These are phyloP conservation scores for Cladosporium velox DNA, from an alignment of 2,329 filamentous ascomycete genomes.

Conservation along the genomic window DNA sequence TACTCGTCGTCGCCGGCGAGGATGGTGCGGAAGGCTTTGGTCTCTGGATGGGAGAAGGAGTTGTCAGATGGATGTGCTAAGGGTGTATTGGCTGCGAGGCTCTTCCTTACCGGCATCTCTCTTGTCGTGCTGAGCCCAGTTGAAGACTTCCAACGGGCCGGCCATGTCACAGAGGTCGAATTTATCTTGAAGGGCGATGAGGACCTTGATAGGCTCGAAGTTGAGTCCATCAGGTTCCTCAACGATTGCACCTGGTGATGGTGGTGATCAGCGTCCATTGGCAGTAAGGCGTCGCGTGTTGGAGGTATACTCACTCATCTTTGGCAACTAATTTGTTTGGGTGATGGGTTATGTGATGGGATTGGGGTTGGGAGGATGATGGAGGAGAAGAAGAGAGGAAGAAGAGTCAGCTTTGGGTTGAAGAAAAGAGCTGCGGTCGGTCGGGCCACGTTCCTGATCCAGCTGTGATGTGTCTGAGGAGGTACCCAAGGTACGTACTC, in stretches of 20 bases:
- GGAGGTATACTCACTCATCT: constrained; percentile 16
- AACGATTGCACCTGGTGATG: constrained; percentile 44
- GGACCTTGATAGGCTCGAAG: constrained; percentile 57
- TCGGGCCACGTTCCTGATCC: constrained; percentile 19
- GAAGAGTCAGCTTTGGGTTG: constrained; percentile 6
- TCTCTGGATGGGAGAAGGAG: constrained; percentile 39
- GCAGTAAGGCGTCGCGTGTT: background rate
- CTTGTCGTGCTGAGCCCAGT: constrained; percentile 54
- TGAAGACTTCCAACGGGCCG: constrained; percentile 61
- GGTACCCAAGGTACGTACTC: constrained; percentile 6
- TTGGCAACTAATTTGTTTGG: constrained; percentile 20
- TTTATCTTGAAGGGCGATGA: constrained; percentile 58
- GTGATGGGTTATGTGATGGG: constrained; percentile 7
- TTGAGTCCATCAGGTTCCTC: constrained; percentile 42
- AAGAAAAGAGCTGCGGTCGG: constrained; percentile 16
- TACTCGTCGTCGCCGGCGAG: constrained; percentile 50
- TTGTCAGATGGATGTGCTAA: constrained; percentile 2
- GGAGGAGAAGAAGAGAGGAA: constrained; percentile 17
- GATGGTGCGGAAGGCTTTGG: constrained; percentile 57
- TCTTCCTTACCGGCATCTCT: constrained; percentile 52
- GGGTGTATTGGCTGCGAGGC: background rate
- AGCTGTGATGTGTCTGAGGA: background rate
- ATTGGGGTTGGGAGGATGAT: background rate
- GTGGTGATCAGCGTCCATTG: background rate
- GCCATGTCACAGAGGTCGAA: constrained; percentile 61